These are phyloP conservation scores for Closterium sp. DNA, from an alignment of 139 green algal genomes.

Conservation along the genomic window DNA sequence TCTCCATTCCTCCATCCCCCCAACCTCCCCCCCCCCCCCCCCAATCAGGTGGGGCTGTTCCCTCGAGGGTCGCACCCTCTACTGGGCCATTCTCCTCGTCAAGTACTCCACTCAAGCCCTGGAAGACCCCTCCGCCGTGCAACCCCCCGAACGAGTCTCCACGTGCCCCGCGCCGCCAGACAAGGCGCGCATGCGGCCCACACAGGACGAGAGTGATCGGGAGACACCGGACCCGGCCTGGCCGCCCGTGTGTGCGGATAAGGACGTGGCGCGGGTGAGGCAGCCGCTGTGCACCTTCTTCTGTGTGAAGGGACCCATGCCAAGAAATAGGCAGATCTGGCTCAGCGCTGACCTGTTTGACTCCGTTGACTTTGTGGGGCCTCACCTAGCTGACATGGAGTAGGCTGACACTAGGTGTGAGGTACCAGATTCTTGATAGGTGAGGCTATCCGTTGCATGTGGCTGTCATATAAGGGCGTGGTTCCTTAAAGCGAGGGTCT, in stretches of 20 bases:
- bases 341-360: not conserved
- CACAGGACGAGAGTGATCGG: not conserved
- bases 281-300: not conserved
- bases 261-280: not conserved
- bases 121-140: constrained; percentile 7
- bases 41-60: constrained; percentile 2
- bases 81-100: constrained; percentile 7
- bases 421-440: too few species aligned
- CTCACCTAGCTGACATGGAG: too few species aligned
- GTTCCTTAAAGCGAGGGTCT: too few species aligned
- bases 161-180: not conserved
- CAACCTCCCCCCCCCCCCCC: not conserved
- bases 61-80: constrained; percentile 1
- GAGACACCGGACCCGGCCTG: not conserved
- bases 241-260: not conserved
- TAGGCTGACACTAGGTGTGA: not conserved
- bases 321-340: constrained; percentile 10
- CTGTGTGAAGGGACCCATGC: constrained; percentile 9
- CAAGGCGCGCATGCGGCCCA: not conserved
- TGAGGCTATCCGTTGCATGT: too few species aligned
- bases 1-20: not conserved
- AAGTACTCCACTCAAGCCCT: not conserved
- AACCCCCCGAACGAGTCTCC: not conserved
- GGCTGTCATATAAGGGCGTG: too few species aligned
- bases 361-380: too few species aligned